Base-by-base conservation (phyloP, 352 stramenopile genomes). In the Phytopythium aichiense region DNA sequence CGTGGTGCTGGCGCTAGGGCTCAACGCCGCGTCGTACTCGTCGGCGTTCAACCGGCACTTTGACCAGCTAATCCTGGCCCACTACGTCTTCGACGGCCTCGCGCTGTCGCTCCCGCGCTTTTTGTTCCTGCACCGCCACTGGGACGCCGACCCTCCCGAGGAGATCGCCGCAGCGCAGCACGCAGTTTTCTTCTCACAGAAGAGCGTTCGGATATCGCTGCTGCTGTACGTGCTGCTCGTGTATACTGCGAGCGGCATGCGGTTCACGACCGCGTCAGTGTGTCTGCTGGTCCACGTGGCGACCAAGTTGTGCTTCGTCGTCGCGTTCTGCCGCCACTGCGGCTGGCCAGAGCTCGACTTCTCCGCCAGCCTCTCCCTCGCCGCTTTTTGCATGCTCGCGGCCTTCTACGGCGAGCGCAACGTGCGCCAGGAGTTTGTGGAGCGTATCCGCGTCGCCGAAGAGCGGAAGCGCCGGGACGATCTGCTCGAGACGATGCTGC, bases 401-500 rank as follows among this genome's bases (percentile, higher is more conserved):
- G 76, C 81, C 13, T 89, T 84, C 69, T 77, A 87, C 63, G 77
- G 74, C 43, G 81, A 89, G 60, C 66, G 77, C 42, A 73, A 89
- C 60, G 80, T 91, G 7, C 77, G 81, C 2, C 67, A 74, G 2
- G 81, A 88, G 60, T 91, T 89, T 64, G 71, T 91, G 35, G 69
- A 84, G 52, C 73, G 81, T 0, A 60, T 87, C 35, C 73, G 73
- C 38, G 81, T 91, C 16, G 69, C 79, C 20, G 79, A 89, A 46
- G 82, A 91, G 31, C 79, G 81, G 28, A 91, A 91, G 49, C 76
- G 81, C 0, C 77, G 79, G 1, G 81, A 91, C 30, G 75, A 89
- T 40, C 51, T 91, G 30, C 69, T 91, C 25, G 79, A 91, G 54
- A 91, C 79, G 16, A 91, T 91, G 82, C 65, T 91, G 15, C 79